Conservation (phyloP, 164 flowering plant genomes). For the Kingdonia uniflora region DNA sequence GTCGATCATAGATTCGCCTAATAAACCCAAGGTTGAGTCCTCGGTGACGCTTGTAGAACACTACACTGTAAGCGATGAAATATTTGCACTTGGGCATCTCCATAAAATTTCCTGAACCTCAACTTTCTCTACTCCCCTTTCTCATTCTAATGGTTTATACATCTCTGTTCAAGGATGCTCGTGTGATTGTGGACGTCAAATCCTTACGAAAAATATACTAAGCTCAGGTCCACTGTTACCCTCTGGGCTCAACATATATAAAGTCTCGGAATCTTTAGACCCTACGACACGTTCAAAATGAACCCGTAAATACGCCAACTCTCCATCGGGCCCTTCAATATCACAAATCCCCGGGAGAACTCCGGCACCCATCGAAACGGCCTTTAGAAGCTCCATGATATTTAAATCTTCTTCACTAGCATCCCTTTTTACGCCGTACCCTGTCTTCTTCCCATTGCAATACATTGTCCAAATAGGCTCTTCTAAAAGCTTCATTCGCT, state of each 20-base stretch:
- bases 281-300: slow-evolving; percentile 72
- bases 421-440: slow-evolving; percentile 53
- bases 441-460: slow-evolving; percentile 56
- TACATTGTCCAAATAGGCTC: slow-evolving; percentile 80
- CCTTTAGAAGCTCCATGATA: slow-evolving; percentile 50
- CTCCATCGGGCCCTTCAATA: slow-evolving; percentile 50
- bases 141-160: too few relatives aligned
- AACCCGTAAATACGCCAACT: slow-evolving; percentile 67
- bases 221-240: slow-evolving; percentile 74
- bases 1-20: too few relatives aligned
- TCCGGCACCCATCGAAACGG: slow-evolving; percentile 77
- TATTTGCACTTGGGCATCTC: too few relatives aligned
- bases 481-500: slow-evolving; percentile 37
- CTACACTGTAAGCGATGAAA: too few relatives aligned
- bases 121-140: too few relatives aligned
- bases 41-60: too few relatives aligned
- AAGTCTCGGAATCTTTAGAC: slow-evolving; percentile 67
- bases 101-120: too few relatives aligned
- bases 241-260: slow-evolving; percentile 77
- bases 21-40: too few relatives aligned
- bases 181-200: slow-evolving; percentile 17
- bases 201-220: slow-evolving; percentile 65
- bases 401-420: slow-evolving; percentile 50
- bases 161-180: too few relatives aligned
- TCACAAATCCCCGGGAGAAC: slow-evolving; percentile 42